Base-by-base conservation (phyloP, 2,329 filamentous ascomycete species). In the Apiospora kogelbergensis region DNA sequence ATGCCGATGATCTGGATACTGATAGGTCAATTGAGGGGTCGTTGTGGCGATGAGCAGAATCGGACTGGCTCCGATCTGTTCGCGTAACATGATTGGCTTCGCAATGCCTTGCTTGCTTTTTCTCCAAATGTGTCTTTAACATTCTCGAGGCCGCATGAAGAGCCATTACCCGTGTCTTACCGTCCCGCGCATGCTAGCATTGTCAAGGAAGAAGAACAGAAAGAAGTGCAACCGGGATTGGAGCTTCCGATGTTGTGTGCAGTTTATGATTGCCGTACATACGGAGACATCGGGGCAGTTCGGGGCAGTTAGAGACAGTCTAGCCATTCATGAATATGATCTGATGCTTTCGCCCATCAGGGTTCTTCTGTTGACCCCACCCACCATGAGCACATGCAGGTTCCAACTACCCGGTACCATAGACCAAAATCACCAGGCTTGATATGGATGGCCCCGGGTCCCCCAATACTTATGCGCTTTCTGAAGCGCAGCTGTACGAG, bases 401-500 rank as follows among this genome's bases (percentile, higher is more conserved):
- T n/a, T n/a, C n/a, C n/a, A n/a, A n/a, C n/a, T n/a, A n/a, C n/a
- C n/a, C n/a, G n/a, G n/a, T n/a, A n/a, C n/a, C n/a, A n/a, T n/a
- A n/a, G n/a, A n/a, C n/a, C n/a, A n/a, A n/a, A n/a, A n/a, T n/a
- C n/a, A n/a, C n/a, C n/a, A n/a, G n/a, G n/a, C n/a, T n/a, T n/a
- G n/a, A n/a, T n/a, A n/a, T n/a, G n/a, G n/a, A n/a, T n/a, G n/a
- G n/a, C n/a, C n/a, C n/a, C n/a, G n/a, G n/a, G n/a, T n/a, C n/a
- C n/a, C n/a, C n/a, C n/a, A n/a, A n/a, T n/a, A n/a, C n/a, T n/a
- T n/a, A n/a, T n/a, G n/a, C n/a, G 6, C 22, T 10, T 13, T 13
- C 33, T 6, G 17, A 13, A n/a, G 17, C n/a, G 30, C 9, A 13
- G 33, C 7, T 64, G 30, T 66, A 83, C 24, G 91, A 81, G 78